These are phyloP conservation scores for Hypomontagnella monticulosa DNA, from an alignment of 495 filamentous ascomycete species.

Conservation along the genomic window DNA sequence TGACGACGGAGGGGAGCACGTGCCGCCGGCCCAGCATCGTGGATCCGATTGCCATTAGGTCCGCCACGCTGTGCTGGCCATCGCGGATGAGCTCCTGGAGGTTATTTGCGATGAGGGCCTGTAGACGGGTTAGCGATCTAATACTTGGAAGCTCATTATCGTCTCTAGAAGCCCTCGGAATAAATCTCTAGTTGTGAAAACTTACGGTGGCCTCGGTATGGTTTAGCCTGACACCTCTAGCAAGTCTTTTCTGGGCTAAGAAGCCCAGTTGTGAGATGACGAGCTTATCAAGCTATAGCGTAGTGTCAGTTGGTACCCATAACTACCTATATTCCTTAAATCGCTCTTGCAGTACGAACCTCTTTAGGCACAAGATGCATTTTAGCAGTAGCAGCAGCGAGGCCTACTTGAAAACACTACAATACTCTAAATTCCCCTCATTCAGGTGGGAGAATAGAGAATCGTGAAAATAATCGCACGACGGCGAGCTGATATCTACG, in stretches of 20 bases:
- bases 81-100: slow-evolving; percentile 98
- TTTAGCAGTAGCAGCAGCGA: slow-evolving; percentile 9
- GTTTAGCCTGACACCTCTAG: slow-evolving; percentile 88
- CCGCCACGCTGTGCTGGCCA: slow-evolving; percentile 90
- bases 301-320: slow-evolving; percentile 21
- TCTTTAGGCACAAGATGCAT: slow-evolving; percentile 93
- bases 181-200: slow-evolving; percentile 17
- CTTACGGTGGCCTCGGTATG: slow-evolving; percentile 88
- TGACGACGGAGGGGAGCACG: slow-evolving; percentile 82
- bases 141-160: not conserved
- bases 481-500: not conserved
- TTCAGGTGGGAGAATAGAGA: not conserved
- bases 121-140: not conserved
- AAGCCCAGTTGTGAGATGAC: slow-evolving; percentile 88
- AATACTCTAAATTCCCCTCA: not conserved
- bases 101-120: slow-evolving; percentile 91
- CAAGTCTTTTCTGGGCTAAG: slow-evolving; percentile 88
- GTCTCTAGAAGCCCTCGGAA: not conserved
- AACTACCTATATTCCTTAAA: not conserved
- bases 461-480: slow-evolving; percentile 15
- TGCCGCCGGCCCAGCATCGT: slow-evolving; percentile 95
- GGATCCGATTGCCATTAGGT: slow-evolving; percentile 91
- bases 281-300: slow-evolving; percentile 89
- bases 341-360: slow-evolving; percentile 58
- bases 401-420: slow-evolving; percentile 5